Base-by-base conservation (phyloP, 805 yeast species). In the Yarrowia sp. region DNA sequence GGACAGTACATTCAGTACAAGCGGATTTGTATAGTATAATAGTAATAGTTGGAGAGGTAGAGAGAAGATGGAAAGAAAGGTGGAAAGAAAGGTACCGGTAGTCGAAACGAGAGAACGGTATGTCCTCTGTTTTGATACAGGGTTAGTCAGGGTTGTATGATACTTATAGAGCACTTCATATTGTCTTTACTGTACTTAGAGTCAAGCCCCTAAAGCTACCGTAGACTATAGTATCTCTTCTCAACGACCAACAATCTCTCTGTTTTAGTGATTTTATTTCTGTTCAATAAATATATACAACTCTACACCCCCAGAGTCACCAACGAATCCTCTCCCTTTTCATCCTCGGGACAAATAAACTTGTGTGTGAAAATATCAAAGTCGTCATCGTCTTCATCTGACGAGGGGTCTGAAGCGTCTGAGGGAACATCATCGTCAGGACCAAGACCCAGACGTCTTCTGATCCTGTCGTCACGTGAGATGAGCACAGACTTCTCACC, bases 291-390 rank as follows among this genome's bases (percentile, higher is more conserved):
- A 49, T 49, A 49, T n/a, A 49, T 36, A 36, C 39, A 30, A 20
- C 20, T 2, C 17, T 15, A 20, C 3, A 20, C 36, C 6, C 49
- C 55, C 46, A 61, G n/a, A 2, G 66, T 61, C 2, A 61, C 55
- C 55, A 61, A 61, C 15, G 66, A 61, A 13, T 61, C 64, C 19
- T 43, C 55, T 1, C 44, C 66, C 55, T 36, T 47, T 0, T 34
- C 66, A 3, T 61, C 66, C 10, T 61, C 66, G 3, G 55, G 66
- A 46, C 53, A 61, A 15, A 46, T 38, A 14, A 61, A 61, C 55
- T 30, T 44, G 55, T 61, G 66, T 6, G 19, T 36, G 38, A 46
- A 61, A 20, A 61, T 61, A 39, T 61, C 66, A 40, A 61, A 46
- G 3, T 61, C 55, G 9, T 40, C 47, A 17, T 60, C 65, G 15